These are phyloP conservation scores for Xerocomus brunneocitrinus DNA, from an alignment of 768 basidiomycete species.

Conservation along the genomic window DNA sequence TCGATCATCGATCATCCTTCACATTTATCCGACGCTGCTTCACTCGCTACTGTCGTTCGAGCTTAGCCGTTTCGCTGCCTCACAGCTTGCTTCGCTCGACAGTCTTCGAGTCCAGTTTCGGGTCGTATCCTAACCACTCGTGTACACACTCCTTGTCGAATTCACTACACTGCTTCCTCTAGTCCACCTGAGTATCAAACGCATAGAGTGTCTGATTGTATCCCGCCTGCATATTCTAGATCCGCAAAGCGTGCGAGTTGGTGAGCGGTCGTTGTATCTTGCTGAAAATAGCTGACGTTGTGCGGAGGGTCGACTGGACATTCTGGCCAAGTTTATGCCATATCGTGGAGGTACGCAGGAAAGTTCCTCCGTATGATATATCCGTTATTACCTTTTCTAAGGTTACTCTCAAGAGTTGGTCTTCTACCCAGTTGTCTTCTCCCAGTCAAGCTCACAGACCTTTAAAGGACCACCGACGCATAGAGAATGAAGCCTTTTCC, in stretches of 20 bases:
- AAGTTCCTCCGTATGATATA: background rate
- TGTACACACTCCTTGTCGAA: too few relatives aligned
- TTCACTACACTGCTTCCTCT: too few relatives aligned
- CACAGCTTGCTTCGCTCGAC: too few relatives aligned
- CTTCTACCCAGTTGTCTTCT: background rate
- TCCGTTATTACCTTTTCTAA: conserved; percentile 20
- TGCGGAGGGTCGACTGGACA: conserved; percentile 70
- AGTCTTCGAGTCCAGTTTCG: too few relatives aligned
- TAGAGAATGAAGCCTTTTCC: conserved; percentile 84
- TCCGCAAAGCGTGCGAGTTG: conserved; percentile 77
- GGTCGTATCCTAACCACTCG: too few relatives aligned
- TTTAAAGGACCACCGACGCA: conserved; percentile 68
- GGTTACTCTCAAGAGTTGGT: conserved; percentile 70
- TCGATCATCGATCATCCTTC: too few relatives aligned
- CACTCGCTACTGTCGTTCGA: too few relatives aligned
- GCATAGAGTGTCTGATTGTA: background rate
- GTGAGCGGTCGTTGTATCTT: conserved; percentile 35
- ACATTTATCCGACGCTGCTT: too few relatives aligned
- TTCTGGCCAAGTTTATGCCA: conserved; percentile 69
- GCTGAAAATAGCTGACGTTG: conserved; percentile 2
- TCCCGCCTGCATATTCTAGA: conserved; percentile 36
- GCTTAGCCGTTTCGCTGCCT: too few relatives aligned
- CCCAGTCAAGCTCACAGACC: background rate
- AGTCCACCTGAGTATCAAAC: too few relatives aligned
- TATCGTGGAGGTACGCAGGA: conserved; percentile 69